Evolutionary conservation across 345 rosid genomes (phyloP), one percentile per base, ranked within the genome.

Genomic region (Brassica incana): DNA sequence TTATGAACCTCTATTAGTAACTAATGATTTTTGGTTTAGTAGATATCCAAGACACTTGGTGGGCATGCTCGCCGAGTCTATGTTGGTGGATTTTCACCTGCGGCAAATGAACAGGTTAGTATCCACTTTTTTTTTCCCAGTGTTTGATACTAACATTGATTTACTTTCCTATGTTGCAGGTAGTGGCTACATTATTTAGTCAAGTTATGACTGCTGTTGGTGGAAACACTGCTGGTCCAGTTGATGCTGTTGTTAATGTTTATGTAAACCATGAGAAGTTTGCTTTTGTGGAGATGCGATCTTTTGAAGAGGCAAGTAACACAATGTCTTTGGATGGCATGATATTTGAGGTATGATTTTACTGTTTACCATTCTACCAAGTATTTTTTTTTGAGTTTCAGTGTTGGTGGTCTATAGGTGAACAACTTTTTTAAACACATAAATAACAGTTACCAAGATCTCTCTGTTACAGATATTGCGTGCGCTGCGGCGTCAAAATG

Each of bases 291-390:
- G 97, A 93, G 83, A 93, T 91, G 98, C 86, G 98, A 77, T 93
- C 98, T 77, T 97, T 93, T 66, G 98, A 93, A 86, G 98, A 93
- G 85, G 98, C 98, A 52, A 93, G 98, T 76, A 93, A 91, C 85
- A 97, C 97, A 6, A 93, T 93, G 98, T 93, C 97, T 72, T 84
- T 93, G 78, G 98, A 93, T 86, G 95, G 98, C 35, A 90, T 93
- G 75, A 91, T 90, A 64, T 93, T 91, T 78, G 97, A 93, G 95
- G 98, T 93, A 86, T 0, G 74, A 58, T 27, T 59, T 62, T 20
- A 36, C 1, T 64, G 20, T 36, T 65, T 36, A 40, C 8, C 1
- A 6, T 5, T 5, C 18, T 14, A 45, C 36, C 29, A 69, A 15
- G 12, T 67, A 15, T 38, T 32, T 45, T 1, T 43, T 45, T 45